phyloP scores from a whole-genome alignment of 768 basidiomycete species.

The Serpula lacrymans region DNA sequence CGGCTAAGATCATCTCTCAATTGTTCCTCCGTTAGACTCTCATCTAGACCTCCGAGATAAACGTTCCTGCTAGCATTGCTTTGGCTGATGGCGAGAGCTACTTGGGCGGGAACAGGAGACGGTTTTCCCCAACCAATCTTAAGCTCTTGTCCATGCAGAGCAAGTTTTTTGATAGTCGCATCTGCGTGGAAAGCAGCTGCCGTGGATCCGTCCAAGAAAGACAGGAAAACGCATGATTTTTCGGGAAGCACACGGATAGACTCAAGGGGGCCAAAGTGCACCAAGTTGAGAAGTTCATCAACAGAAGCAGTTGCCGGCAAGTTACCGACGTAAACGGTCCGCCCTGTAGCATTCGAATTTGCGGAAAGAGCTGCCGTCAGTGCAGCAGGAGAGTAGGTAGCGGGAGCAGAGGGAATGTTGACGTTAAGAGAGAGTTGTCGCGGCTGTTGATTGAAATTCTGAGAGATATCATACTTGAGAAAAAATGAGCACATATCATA shows the following conservation, averaged over 20 bases:
- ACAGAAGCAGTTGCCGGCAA: constrained; percentile 93
- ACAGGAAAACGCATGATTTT: constrained; percentile 97
- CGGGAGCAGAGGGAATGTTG: constrained; percentile 68
- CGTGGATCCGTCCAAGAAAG: constrained; percentile 90
- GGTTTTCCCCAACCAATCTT: constrained; percentile 99
- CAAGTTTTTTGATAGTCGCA: constrained; percentile 89
- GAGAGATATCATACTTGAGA: constrained; percentile 15
- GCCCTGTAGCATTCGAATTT: constrained; percentile 58
- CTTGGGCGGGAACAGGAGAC: constrained; percentile 79
- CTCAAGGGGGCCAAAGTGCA: constrained; percentile 96
- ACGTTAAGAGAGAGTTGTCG: constrained; percentile 65
- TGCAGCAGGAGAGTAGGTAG: constrained; percentile 76
- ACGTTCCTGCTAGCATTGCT: constrained; percentile 95
- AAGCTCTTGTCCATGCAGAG: constrained; percentile 92
- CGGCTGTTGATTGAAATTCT: constrained; percentile 43
- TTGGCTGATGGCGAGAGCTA: constrained; percentile 85
- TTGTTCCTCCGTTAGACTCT: constrained; percentile 86
- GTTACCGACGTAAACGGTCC: constrained; percentile 97
- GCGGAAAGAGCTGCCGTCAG: constrained; percentile 69
- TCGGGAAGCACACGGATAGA: constrained; percentile 92
- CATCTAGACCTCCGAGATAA: constrained; percentile 92
- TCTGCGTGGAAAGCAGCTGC: constrained; percentile 98
- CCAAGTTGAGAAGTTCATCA: constrained; percentile 95
- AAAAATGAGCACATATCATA: background rate
- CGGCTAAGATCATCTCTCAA: constrained; percentile 87